phyloP scores from a whole-genome alignment of 768 basidiomycete genomes.

The Mycena albidolilacea region DNA sequence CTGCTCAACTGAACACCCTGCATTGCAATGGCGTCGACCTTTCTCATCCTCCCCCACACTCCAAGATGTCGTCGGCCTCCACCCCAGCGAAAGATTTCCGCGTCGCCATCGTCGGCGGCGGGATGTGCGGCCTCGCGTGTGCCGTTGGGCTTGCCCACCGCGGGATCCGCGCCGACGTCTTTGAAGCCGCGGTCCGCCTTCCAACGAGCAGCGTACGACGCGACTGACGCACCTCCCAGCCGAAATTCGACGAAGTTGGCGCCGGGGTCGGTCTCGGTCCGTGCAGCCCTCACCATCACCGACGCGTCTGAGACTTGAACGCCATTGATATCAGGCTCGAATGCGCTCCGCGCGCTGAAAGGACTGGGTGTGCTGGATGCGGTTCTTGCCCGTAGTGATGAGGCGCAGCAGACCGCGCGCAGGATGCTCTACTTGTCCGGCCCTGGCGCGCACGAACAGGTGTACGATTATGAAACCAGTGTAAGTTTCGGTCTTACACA shows the following conservation, averaged over 20 bases:
- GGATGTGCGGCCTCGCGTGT: constrained; percentile 67
- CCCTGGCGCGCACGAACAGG: constrained; percentile 54
- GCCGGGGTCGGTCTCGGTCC: constrained; percentile 69
- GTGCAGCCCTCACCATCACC: background rate
- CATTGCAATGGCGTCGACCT: background rate
- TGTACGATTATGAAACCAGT: constrained; percentile 53
- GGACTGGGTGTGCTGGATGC: constrained; percentile 61
- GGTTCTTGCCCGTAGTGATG: constrained; percentile 56
- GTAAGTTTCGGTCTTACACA: constrained; percentile 45
- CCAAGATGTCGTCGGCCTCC: background rate
- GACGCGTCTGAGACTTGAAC: background rate
- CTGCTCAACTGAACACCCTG: too few relatives aligned
- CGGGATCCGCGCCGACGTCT: constrained; percentile 64
- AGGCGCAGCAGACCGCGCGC: constrained; percentile 47
- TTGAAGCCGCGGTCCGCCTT: constrained; percentile 64
- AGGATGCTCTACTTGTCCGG: constrained; percentile 62
- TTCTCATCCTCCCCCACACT: background rate
- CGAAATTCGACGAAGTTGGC: constrained; percentile 66
- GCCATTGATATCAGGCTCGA: constrained; percentile 55
- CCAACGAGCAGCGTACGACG: background rate
- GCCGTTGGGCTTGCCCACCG: constrained; percentile 59
- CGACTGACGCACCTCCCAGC: constrained; percentile 46
- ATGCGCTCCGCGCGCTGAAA: constrained; percentile 62
- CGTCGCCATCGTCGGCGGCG: constrained; percentile 70
- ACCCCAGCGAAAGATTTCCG: constrained; percentile 55